Base-by-base conservation (phyloP, 164 flowering plant species). In the Chloranthus sessilifolius region DNA sequence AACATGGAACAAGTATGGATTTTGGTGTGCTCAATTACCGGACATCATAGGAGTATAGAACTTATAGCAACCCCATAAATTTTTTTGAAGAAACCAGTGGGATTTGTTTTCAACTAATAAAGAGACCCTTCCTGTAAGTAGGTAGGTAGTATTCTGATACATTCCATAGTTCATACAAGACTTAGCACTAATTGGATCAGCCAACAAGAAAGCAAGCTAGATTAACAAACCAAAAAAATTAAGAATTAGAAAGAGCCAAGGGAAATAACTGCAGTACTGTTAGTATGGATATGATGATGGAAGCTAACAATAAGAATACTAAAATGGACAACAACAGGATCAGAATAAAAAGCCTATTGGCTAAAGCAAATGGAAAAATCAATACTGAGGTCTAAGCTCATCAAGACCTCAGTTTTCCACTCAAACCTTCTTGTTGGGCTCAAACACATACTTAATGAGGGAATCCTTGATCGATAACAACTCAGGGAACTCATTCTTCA, bases 391-490 rank as follows among this genome's bases (percentile, higher is more conserved):
- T 25, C 11, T 21, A 2, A 10, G 23, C n/a, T n/a, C 20, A 39
- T 39, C 43, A 16, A 9, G 7, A 9, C 10, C 24, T 39, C 20
- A 39, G 20, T 39, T 39, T 15, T 3, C 43, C 23, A 11, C 27
- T 12, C 40, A 42, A 27, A 50, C 40, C 33, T 57, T 75, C 74
- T 62, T 71, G 74, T 79, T 81, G 19, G 80, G 82, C 46, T 74
- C 82, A 24, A 81, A 79, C 2, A 79, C 88, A 40, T 74, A 70
- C 71, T 78, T 76, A 60, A 81, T 68, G 58, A 81, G 57, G 17
- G 88, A 74, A 27, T 81, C 84, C 74, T 76, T 79, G 62, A 81
- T 81, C 1, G 80, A 31, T 0, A 81, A 75, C 62, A 81, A 52
- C 51, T 76, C 78, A 1, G 88, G 84, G 67, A 81, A 81, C 61